Percentiles rank a stretch among this genome's conserved stretches.
These are phyloP conservation scores for Globisporangium orthogonon DNA, from an alignment of 352 stramenopile species.

Conservation along the genomic window DNA sequence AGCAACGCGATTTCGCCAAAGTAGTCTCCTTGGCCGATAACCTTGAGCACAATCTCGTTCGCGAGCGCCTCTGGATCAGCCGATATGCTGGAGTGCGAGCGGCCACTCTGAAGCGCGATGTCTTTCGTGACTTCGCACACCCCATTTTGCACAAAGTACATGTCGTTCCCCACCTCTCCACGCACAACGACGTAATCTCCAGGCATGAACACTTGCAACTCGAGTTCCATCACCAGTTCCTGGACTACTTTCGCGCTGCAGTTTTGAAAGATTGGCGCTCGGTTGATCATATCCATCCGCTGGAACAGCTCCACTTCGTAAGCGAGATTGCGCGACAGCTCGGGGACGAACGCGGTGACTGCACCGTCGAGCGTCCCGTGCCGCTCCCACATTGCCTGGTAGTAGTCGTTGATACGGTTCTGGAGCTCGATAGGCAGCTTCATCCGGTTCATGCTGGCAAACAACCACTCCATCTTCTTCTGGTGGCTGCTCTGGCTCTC, in stretches of 20 bases:
- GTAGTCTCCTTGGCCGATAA: conserved; percentile 67
- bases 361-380: conserved; percentile 75
- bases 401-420: conserved; percentile 83
- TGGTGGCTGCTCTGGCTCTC: conserved; percentile 77
- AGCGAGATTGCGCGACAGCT: conserved; percentile 72
- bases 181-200: conserved; percentile 80
- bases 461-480: conserved; percentile 86
- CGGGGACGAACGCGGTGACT: conserved; percentile 68
- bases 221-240: conserved; percentile 77
- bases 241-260: conserved; percentile 81
- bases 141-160: conserved; percentile 85
- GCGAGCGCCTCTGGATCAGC: neutral
- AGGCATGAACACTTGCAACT: conserved; percentile 81
- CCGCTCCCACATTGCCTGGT: conserved; percentile 82
- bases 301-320: conserved; percentile 83
- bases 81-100: conserved; percentile 3
- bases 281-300: conserved; percentile 86
- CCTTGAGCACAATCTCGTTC: conserved; percentile 67
- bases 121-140: conserved; percentile 80
- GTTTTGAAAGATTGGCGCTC: conserved; percentile 74
- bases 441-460: conserved; percentile 79
- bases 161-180: conserved; percentile 79
- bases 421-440: conserved; percentile 72
- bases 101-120: conserved; percentile 9
- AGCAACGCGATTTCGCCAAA: conserved; percentile 78